phyloP scores from a whole-genome alignment of 2,329 filamentous ascomycete genomes.

The Venturia asperata region DNA sequence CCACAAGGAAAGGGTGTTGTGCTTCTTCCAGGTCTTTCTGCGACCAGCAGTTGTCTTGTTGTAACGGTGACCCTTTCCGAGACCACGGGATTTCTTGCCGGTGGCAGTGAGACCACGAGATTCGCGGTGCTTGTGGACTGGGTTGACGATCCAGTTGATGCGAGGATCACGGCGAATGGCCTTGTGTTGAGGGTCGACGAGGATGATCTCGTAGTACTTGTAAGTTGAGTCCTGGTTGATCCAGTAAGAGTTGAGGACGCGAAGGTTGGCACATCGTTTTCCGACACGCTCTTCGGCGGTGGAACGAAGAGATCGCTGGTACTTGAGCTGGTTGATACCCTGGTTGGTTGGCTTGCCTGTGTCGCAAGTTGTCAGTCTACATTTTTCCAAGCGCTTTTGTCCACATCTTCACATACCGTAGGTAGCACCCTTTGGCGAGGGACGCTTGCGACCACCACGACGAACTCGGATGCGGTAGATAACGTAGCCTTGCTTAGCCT shows the following conservation, averaged over 20 bases:
- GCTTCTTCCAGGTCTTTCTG: conserved; percentile 99
- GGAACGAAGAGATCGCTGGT: conserved; percentile 96
- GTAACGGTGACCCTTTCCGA: conserved; percentile 99
- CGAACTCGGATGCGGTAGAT: conserved; percentile 99
- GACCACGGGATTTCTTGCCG: conserved; percentile 98
- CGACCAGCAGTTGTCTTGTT: conserved; percentile 96
- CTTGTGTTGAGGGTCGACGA: conserved; percentile 99
- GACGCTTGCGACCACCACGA: conserved; percentile 97
- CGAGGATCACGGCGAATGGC: conserved; percentile 97
- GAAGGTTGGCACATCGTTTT: conserved; percentile 96
- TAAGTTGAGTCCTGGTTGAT: conserved; percentile 99
- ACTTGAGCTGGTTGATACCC: conserved; percentile 99
- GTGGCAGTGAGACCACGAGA: conserved; percentile 92
- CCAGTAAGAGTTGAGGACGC: conserved; percentile 99
- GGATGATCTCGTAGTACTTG: conserved; percentile 99
- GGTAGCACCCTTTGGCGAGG: conserved; percentile 94
- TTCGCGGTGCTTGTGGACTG: conserved; percentile 99
- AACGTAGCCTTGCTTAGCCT: conserved; percentile 99
- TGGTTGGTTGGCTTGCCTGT: conserved; percentile 99
- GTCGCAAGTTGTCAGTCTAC: conserved; percentile 9
- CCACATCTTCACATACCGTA: conserved; percentile 62
- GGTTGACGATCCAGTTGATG: conserved; percentile 99
- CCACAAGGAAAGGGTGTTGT: conserved; percentile 99
- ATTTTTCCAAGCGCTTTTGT: conserved; percentile 2
- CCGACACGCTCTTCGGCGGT: conserved; percentile 99